Base-by-base conservation (phyloP, 495 filamentous ascomycete species). In the Oleoguttula mirabilis region DNA sequence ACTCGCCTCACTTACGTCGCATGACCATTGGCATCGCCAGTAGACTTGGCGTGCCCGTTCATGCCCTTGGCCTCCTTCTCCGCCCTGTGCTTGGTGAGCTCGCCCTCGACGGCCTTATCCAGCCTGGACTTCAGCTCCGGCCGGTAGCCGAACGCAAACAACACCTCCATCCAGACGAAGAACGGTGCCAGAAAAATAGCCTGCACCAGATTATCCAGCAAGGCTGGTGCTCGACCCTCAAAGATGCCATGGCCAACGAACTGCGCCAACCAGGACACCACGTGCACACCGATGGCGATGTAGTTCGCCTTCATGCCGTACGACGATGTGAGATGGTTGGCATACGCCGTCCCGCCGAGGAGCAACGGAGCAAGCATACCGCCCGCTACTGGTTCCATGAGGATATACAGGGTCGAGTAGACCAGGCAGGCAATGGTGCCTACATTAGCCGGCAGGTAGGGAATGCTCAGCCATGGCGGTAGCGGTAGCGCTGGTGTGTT, bases 81-180 rank as follows among this genome's bases (percentile, higher is more conserved):
- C 2, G 39, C 51, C 24, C 56, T 57, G 47, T 76, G 72, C 55
- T 76, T 81, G 47, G 68, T 63, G 36, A 84, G 63, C 58, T 90
- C 82, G 45, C 71, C 60, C 57, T 76, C 60, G 2, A 95, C 82
- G 21, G 69, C 79, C 50, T 79, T 76, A 37, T 86, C 74, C 24
- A 95, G 71, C 28, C 90, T 71, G 36, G 72, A 68, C 64, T 84
- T 82, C 55, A 98, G 64, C 58, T 88, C 88, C 0, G 81, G 82
- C 19, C 90, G 73, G 62, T 96, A 98, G 4, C 90, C 90, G 40
- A 88, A 76, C 55, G 69, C 77, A 66, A 98, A 98, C 17, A 98
- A 66, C 14, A 93, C 64, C 67, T 98, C 88, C 58, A 98, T 80
- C 83, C 88, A 98, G 22, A 96, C 87, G 55, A 98, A 98, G 50